Evolutionary conservation across 2,329 filamentous ascomycete genomes (phyloP).

Genomic region (Exophiala sideris): DNA sequence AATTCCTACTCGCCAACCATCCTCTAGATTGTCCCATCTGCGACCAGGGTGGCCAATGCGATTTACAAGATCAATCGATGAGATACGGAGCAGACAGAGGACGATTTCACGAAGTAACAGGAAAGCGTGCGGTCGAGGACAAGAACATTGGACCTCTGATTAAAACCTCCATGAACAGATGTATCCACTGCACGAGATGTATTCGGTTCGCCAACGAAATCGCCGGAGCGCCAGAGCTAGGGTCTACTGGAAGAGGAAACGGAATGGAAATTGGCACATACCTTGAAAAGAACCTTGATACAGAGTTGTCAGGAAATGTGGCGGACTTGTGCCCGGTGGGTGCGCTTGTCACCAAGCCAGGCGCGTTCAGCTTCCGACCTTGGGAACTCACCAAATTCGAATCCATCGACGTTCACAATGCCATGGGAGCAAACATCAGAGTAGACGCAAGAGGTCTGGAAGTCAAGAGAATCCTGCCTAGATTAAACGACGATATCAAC

Average conservation of each 20-base stretch:
- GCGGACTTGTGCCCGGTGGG: conserved; percentile 98
- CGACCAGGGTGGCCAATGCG: conserved; percentile 98
- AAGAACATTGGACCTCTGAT: conserved; percentile 98
- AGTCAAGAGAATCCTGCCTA: conserved; percentile 90
- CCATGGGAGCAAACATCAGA: conserved; percentile 87
- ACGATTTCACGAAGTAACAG: conserved; percentile 90
- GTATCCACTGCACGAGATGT: conserved; percentile 98
- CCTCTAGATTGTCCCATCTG: conserved; percentile 95
- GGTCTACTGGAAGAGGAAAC: conserved; percentile 91
- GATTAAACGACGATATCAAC: conserved; percentile 96
- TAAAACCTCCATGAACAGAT: conserved; percentile 99
- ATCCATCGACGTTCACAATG: conserved; percentile 91
- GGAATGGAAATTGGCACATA: conserved; percentile 98
- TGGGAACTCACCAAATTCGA: conserved; percentile 98
- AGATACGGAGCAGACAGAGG: conserved; percentile 94
- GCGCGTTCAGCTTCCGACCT: conserved; percentile 91
- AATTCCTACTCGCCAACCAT: conserved; percentile 95
- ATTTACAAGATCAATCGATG: conserved; percentile 99
- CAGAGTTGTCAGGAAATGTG: conserved; percentile 93
- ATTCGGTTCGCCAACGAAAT: conserved; percentile 97
- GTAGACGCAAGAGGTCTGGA: conserved; percentile 90
- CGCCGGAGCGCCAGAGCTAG: conserved; percentile 91
- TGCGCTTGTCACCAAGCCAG: conserved; percentile 93
- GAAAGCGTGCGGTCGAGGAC: conserved; percentile 97
- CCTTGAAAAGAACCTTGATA: conserved; percentile 87